These are phyloP conservation scores for Fusarium metavorans DNA, from an alignment of 2,329 filamentous ascomycete species.

Conservation along the genomic window DNA sequence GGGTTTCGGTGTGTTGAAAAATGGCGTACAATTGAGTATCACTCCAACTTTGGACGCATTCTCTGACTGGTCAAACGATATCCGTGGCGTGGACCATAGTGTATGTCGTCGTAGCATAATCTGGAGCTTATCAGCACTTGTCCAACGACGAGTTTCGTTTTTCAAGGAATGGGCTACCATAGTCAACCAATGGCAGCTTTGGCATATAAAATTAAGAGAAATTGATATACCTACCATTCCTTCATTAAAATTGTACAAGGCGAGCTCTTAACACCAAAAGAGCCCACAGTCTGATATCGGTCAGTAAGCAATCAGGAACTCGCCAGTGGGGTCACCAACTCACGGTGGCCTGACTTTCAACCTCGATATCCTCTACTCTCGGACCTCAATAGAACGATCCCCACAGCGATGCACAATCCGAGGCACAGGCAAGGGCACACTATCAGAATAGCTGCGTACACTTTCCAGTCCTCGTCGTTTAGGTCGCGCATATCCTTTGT, in stretches of 20 bases:
- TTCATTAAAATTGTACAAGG: background rate
- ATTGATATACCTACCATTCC: background rate
- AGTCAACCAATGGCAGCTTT: background rate
- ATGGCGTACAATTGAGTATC: background rate
- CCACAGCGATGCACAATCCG: background rate
- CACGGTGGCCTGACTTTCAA: background rate
- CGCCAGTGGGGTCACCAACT: background rate
- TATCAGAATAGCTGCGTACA: conserved; percentile 6
- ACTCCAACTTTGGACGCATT: background rate
- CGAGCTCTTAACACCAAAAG: background rate
- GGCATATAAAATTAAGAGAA: background rate
- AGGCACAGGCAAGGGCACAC: background rate
- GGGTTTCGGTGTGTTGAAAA: background rate
- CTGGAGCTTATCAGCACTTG: background rate
- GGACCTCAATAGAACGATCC: background rate
- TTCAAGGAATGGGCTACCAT: too few species aligned
- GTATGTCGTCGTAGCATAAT: background rate
- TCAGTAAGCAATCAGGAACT: background rate
- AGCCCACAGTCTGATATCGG: background rate
- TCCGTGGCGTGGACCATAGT: background rate
- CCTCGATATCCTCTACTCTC: background rate
- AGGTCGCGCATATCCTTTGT: conserved; percentile 20
- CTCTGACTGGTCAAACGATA: background rate
- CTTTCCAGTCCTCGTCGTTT: conserved; percentile 1
- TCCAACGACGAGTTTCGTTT: background rate